Conservation (phyloP, 768 basidiomycete species). For the Termitomyces sp. region DNA sequence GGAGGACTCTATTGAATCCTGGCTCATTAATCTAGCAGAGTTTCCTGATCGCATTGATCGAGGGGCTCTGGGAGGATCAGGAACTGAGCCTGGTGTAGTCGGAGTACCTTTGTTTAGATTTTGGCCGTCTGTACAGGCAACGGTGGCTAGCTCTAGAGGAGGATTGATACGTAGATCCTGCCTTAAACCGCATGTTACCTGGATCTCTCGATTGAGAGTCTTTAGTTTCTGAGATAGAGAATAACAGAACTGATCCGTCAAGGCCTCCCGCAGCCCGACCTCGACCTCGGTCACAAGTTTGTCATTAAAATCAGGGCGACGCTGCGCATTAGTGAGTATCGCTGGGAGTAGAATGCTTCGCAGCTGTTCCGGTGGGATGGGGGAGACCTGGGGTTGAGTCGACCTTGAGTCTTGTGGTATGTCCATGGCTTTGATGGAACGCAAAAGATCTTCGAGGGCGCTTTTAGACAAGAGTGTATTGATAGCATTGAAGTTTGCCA, state of each 20-base stretch:
- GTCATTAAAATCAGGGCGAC: slow-evolving; percentile 7
- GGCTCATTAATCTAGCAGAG: neutral
- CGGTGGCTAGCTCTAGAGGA: neutral
- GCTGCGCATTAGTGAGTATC: slow-evolving; percentile 13
- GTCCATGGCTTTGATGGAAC: slow-evolving; percentile 1
- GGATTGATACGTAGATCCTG: neutral
- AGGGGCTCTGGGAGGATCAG: slow-evolving; percentile 15
- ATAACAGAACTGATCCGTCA: slow-evolving; percentile 22
- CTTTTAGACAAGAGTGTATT: neutral
- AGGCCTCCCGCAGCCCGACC: slow-evolving; percentile 11
- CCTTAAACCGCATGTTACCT: neutral
- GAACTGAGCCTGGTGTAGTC: neutral
- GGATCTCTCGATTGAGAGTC: slow-evolving; percentile 10
- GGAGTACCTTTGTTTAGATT: neutral
- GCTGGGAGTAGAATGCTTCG: slow-evolving; percentile 12
- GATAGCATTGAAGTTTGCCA: neutral
- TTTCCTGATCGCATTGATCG: slow-evolving; percentile 14
- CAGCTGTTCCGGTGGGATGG: neutral
- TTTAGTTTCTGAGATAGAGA: slow-evolving; percentile 17
- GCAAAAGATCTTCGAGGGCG: neutral
- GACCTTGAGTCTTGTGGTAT: neutral
- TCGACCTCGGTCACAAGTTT: slow-evolving; percentile 2
- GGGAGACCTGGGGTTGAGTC: neutral
- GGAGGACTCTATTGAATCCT: neutral
- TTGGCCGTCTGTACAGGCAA: neutral